These are phyloP conservation scores for Inga leiocalycina DNA, from an alignment of 306 rosid species.

Conservation along the genomic window DNA sequence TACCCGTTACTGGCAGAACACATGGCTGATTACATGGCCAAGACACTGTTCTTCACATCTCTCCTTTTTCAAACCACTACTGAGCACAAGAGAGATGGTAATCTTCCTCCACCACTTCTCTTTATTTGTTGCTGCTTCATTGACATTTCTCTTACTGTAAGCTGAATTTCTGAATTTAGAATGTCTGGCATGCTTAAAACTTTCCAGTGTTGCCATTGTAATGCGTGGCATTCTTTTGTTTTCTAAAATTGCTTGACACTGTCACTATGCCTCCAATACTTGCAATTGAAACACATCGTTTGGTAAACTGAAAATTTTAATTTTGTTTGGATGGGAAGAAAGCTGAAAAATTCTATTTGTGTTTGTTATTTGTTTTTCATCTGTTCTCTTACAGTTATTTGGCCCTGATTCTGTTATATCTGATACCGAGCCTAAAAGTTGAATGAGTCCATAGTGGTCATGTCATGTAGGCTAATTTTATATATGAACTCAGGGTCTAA, in stretches of 20 bases:
- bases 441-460: slow-evolving; percentile 10
- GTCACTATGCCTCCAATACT: not conserved
- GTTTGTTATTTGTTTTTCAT: not conserved
- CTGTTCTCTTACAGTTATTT: too few relatives aligned
- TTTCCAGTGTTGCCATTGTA: not conserved
- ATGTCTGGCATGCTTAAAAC: not conserved
- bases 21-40: slow-evolving; percentile 79
- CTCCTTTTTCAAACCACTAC: slow-evolving; percentile 65
- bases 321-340: not conserved
- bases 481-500: not conserved
- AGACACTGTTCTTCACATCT: slow-evolving; percentile 79
- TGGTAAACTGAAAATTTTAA: not conserved
- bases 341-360: not conserved
- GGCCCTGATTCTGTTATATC: not conserved
- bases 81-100: slow-evolving; percentile 82
- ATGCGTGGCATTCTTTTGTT: not conserved
- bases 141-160: not conserved
- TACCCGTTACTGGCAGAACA: slow-evolving; percentile 77
- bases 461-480: not conserved
- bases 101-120: not conserved
- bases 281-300: not conserved
- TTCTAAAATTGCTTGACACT: not conserved
- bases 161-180: not conserved
- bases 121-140: not conserved
- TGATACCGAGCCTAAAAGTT: not conserved